Conservation (phyloP, 306 rosid genomes). For the Cicer pinnatifidum region DNA sequence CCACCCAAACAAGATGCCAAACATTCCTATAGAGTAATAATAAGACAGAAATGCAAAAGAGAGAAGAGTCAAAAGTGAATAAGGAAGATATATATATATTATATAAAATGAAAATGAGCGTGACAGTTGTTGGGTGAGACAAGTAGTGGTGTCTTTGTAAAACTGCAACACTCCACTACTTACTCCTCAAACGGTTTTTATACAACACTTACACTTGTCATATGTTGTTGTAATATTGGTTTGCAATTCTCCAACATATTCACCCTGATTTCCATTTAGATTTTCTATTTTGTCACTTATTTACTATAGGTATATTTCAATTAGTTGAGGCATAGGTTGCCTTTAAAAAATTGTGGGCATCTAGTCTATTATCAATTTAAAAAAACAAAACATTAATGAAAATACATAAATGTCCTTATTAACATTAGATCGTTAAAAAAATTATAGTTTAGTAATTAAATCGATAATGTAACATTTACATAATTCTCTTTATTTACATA, state of each 20-base stretch:
- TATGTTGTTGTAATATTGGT: not conserved
- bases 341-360: too few relatives aligned
- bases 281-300: too few relatives aligned
- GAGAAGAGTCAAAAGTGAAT: not conserved
- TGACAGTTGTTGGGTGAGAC: not conserved
- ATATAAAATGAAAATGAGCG: not conserved
- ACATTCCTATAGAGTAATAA: not conserved
- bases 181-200: not conserved
- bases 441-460: too few relatives aligned
- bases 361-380: too few relatives aligned
- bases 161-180: not conserved
- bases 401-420: too few relatives aligned
- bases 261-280: not conserved
- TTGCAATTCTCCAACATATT: too few relatives aligned
- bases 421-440: too few relatives aligned
- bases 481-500: too few relatives aligned
- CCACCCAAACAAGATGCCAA: slow-evolving; percentile 6
- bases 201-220: not conserved
- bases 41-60: not conserved
- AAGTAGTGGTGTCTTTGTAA: not conserved
- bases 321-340: too few relatives aligned
- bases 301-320: too few relatives aligned
- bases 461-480: too few relatives aligned
- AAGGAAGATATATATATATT: not conserved
- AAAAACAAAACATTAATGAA: too few relatives aligned